These are phyloP conservation scores for Stemphylium vesicarium DNA, from an alignment of 2,329 filamentous ascomycete species.

Conservation along the genomic window DNA sequence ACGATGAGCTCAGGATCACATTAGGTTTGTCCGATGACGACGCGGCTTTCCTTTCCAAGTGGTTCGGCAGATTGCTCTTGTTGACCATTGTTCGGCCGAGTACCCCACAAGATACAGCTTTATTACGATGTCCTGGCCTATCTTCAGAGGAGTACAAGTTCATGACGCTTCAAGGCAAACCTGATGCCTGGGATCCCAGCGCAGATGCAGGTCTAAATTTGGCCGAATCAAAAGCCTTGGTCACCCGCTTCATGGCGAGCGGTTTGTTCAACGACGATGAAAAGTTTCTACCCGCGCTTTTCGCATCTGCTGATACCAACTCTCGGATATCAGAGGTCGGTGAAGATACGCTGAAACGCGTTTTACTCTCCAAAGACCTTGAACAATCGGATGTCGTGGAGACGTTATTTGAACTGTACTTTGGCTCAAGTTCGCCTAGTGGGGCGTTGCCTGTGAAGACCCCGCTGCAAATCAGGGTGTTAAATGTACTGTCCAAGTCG, in stretches of 20 bases:
- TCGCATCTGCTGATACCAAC: conserved; percentile 82
- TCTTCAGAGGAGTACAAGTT: conserved; percentile 72
- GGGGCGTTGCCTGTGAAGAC: conserved; percentile 59
- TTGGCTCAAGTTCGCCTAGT: conserved; percentile 56
- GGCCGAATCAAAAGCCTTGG: conserved; percentile 71
- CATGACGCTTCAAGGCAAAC: conserved; percentile 69
- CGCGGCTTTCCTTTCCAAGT: conserved; percentile 73
- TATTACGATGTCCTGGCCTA: conserved; percentile 64
- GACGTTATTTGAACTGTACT: conserved; percentile 75
- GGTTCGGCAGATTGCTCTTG: conserved; percentile 79
- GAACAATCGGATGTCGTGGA: conserved; percentile 71
- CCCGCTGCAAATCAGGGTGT: conserved; percentile 76
- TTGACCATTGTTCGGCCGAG: conserved; percentile 55
- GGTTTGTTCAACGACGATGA: conserved; percentile 85
- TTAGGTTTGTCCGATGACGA: conserved; percentile 75
- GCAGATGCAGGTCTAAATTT: conserved; percentile 68
- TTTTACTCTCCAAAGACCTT: conserved; percentile 69
- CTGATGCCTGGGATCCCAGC: conserved; percentile 70
- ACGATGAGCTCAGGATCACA: conserved; percentile 68
- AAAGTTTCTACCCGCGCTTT: conserved; percentile 81
- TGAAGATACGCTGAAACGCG: conserved; percentile 86
- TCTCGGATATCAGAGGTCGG: conserved; percentile 82
- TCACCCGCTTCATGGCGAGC: conserved; percentile 76
- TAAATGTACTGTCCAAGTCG: conserved; percentile 79
- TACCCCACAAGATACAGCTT: conserved; percentile 46